Conservation (phyloP, 257 asterid genomes). For the Gentiana macrophylla region DNA sequence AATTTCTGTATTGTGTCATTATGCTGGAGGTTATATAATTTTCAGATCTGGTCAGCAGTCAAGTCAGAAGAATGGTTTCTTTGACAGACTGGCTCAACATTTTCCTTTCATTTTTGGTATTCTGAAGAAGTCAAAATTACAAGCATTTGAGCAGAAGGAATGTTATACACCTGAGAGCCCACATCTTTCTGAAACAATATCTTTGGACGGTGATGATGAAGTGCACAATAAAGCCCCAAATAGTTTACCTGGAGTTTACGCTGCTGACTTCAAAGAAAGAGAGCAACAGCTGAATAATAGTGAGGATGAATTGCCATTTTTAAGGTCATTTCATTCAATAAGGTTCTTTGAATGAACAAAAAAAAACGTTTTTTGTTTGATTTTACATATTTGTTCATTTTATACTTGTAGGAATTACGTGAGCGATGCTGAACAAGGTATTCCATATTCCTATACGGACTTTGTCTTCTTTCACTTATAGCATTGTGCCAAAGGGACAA, state of each 20-base stretch:
- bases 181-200: slow-evolving; percentile 22
- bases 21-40: slow-evolving; percentile 8
- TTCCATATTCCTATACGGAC: slow-evolving; percentile 21
- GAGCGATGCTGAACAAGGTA: slow-evolving; percentile 26
- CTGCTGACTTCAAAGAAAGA: slow-evolving; percentile 16
- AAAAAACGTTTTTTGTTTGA: slow-evolving; percentile 7
- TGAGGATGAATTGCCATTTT: slow-evolving; percentile 29
- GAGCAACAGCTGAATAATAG: slow-evolving; percentile 17
- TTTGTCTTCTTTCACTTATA: slow-evolving; percentile 21
- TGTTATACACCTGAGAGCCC: slow-evolving; percentile 16
- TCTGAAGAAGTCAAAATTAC: slow-evolving; percentile 53
- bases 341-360: slow-evolving; percentile 11
- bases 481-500: slow-evolving; percentile 39
- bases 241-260: slow-evolving; percentile 28
- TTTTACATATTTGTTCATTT: slow-evolving; percentile 4
- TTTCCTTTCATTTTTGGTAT: slow-evolving; percentile 73
- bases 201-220: slow-evolving; percentile 19
- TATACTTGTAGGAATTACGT: slow-evolving; percentile 18
- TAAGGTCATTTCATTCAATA: slow-evolving; percentile 32
- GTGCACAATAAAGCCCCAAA: slow-evolving; percentile 21
- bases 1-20: neutral
- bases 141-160: slow-evolving; percentile 26
- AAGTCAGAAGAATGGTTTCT: slow-evolving; percentile 52
- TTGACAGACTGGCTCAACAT: slow-evolving; percentile 62
- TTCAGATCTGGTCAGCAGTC: slow-evolving; percentile 30